Conservation (phyloP, 805 yeast species). For the Pichia thaimueangensis region DNA sequence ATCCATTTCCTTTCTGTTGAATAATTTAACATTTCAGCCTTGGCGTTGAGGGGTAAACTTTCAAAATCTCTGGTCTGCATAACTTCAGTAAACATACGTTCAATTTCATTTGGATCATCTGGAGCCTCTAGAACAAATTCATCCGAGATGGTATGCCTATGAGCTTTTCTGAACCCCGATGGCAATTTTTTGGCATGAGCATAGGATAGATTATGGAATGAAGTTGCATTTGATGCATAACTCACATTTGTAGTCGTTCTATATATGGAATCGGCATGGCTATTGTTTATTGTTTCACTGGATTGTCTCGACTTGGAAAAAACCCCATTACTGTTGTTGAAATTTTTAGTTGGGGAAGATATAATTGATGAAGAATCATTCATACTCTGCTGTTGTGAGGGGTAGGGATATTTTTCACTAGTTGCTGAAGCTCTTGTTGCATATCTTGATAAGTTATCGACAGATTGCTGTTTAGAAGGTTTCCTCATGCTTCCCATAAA, state of each 20-base stretch:
- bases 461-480: constrained; percentile 1
- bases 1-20: constrained; percentile 83
- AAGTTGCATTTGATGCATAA: constrained; percentile 12
- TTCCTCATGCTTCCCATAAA: constrained; percentile 14
- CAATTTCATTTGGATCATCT: constrained; percentile 55
- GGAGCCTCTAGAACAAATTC: constrained; percentile 61
- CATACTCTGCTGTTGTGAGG: no score
- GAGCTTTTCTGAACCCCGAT: constrained; percentile 24
- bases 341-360: not conserved
- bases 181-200: constrained; percentile 25
- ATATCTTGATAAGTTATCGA: not conserved
- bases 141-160: constrained; percentile 32
- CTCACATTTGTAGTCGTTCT: constrained; percentile 24
- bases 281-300: constrained; percentile 12
- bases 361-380: constrained; percentile 1
- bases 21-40: constrained; percentile 68
- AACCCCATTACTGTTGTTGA: constrained; percentile 1
- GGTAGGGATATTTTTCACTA: not conserved
- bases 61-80: constrained; percentile 80
- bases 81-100: constrained; percentile 66
- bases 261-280: constrained; percentile 25
- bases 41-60: constrained; percentile 56
- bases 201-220: constrained; percentile 24
- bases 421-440: not conserved
- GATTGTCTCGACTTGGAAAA: constrained; percentile 11